A percentile compares a stretch with the other conserved stretches of the same genome.
Evolutionary conservation across 2,329 filamentous ascomycete genomes (phyloP).

Genomic region (Graphilbum ipis-grandicollis): DNA sequence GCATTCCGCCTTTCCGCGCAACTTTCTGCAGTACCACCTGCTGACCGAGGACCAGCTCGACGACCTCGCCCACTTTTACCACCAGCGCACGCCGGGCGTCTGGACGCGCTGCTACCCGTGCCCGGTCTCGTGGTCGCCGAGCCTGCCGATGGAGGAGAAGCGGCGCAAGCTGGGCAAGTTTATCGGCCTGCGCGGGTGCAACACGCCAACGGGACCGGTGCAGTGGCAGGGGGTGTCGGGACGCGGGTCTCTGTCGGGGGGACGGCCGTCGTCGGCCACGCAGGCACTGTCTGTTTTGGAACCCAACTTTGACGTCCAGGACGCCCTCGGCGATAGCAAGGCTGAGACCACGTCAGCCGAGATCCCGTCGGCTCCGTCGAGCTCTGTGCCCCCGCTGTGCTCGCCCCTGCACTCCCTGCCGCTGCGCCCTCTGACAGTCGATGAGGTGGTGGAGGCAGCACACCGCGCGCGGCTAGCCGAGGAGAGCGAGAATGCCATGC

Average conservation of each 20-base stretch:
- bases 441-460: slow-evolving; percentile 28
- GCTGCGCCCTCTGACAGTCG: slow-evolving; percentile 19
- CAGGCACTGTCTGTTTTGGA: too few species aligned
- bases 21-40: slow-evolving; percentile 55
- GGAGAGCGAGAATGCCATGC: slow-evolving; percentile 27
- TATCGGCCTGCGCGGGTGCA: slow-evolving; percentile 48
- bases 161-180: slow-evolving; percentile 55
- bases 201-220: too few species aligned
- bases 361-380: too few species aligned
- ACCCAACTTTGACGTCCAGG: too few species aligned
- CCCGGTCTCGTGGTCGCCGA: slow-evolving; percentile 42
- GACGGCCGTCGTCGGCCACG: too few species aligned
- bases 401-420: not conserved
- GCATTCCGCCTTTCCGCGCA: slow-evolving; percentile 47
- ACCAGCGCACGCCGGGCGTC: slow-evolving; percentile 43
- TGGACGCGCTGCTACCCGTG: slow-evolving; percentile 47
- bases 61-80: slow-evolving; percentile 53
- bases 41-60: slow-evolving; percentile 56
- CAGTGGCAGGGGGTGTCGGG: too few species aligned
- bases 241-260: too few species aligned
- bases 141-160: slow-evolving; percentile 45
- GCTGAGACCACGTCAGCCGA: too few species aligned
- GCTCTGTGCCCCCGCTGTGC: too few species aligned
- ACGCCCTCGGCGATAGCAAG: too few species aligned
- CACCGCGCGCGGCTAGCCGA: slow-evolving; percentile 19